Evolutionary conservation across 495 filamentous ascomycete species (phyloP).

Genomic region (Apodospora peruviana): DNA sequence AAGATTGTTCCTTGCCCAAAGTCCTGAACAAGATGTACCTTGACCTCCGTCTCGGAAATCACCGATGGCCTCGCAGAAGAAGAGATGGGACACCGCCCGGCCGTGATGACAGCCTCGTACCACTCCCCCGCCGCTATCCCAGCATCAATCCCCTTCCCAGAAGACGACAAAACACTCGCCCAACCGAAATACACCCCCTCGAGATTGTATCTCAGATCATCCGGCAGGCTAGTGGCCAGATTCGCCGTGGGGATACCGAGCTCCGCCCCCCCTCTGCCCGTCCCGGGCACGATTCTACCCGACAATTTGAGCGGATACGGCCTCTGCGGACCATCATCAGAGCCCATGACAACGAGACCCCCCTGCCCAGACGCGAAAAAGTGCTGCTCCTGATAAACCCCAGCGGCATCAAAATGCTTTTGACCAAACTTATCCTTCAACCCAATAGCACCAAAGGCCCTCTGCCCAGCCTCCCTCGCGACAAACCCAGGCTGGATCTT

Average conservation of each 20-base stretch:
- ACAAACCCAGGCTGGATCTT: constrained; percentile 40
- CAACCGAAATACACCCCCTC: constrained; percentile 61
- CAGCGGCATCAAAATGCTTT: not conserved
- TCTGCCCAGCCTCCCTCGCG: constrained; percentile 17
- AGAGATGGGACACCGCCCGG: constrained; percentile 38
- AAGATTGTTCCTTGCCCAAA: constrained; percentile 34
- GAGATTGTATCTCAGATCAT: constrained; percentile 43
- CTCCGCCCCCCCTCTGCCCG: constrained; percentile 24
- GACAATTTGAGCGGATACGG: constrained; percentile 56
- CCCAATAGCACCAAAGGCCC: constrained; percentile 12
- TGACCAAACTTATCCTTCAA: not conserved
- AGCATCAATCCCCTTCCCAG: constrained; percentile 10
- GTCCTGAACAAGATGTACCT: constrained; percentile 42
- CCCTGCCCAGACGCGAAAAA: not conserved
- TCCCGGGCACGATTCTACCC: constrained; percentile 33
- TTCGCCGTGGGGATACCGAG: constrained; percentile 32
- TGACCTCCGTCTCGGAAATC: constrained; percentile 32
- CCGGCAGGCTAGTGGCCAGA: constrained; percentile 38
- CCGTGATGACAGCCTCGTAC: constrained; percentile 50
- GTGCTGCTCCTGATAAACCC: not conserved
- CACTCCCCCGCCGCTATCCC: constrained; percentile 25
- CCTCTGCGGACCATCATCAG: constrained; percentile 46
- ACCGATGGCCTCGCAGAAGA: constrained; percentile 32
- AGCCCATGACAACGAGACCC: constrained; percentile 15
- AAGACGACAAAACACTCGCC: constrained; percentile 38